phyloP scores from a whole-genome alignment of 495 filamentous ascomycete genomes.

The Hypoxylon cercidicola region DNA sequence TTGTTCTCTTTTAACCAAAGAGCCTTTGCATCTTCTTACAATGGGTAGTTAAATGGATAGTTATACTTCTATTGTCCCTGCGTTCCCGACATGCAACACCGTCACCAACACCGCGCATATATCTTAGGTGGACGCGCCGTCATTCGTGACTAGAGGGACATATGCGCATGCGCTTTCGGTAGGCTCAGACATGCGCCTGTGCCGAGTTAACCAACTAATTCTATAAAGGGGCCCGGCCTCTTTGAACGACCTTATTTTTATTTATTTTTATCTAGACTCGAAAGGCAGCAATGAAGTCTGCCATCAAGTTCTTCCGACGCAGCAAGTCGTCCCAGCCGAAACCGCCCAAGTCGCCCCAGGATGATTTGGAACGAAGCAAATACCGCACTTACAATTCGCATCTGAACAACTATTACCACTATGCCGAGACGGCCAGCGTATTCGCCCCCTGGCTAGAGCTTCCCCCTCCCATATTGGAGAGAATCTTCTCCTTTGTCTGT shows the following conservation, averaged over 20 bases:
- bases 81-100: no score
- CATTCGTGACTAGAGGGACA: no score
- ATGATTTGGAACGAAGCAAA: slow-evolving; percentile 40
- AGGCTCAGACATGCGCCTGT: no score
- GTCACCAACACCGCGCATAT: no score
- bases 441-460: slow-evolving; percentile 58
- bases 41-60: no score
- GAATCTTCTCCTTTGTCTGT: slow-evolving; percentile 84
- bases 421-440: slow-evolving; percentile 32
- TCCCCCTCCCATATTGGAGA: slow-evolving; percentile 70
- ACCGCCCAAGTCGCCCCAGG: slow-evolving; percentile 26
- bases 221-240: no score
- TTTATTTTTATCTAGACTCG: neutral
- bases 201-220: no score
- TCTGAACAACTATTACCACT: slow-evolving; percentile 25
- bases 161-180: no score
- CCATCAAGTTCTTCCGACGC: slow-evolving; percentile 57
- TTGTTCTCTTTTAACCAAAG: no score
- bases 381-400: slow-evolving; percentile 40
- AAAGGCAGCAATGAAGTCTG: slow-evolving; percentile 36
- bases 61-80: no score
- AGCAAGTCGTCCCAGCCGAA: slow-evolving; percentile 44
- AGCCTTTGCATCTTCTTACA: no score
- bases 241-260: neutral
- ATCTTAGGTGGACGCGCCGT: no score